Base-by-base conservation (phyloP, 768 basidiomycete species). In the Psilocybe azurescens region DNA sequence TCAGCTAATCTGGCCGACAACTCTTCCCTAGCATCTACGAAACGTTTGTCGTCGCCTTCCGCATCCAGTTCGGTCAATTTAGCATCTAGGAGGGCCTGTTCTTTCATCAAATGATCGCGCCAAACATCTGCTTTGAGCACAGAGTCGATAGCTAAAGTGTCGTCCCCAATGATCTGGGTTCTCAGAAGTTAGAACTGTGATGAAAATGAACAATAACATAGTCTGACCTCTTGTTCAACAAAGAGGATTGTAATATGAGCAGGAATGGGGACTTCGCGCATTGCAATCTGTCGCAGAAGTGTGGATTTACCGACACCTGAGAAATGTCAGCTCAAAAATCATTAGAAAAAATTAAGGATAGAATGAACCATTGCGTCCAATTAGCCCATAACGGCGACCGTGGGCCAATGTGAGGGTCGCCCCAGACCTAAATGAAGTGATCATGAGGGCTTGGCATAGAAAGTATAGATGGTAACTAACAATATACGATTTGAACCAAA, bases 71-170 rank as follows among this genome's bases (percentile, higher is more conserved):
- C 86, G 0, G 85, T 75, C 2, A 99, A 83, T 63, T 86, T 84
- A 0, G 83, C 83, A 69, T 96, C 95, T 49, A 98, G 79, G 20
- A 81, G 76, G 0, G 77, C 77, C 74, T 99, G 96, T 70, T 99
- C 95, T 58, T 88, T 90, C 53, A 97, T 76, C 16, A 98, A 81
- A 65, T 94, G 91, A 70, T 97, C 95, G 72, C 97, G 84, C 95
- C 97, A 99, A 33, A 99, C 97, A 72, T 99, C 97, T n/a, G 97
- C 97, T 74, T 96, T 95, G n/a, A 99, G 83, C 24, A 99, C 97
- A 1, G 96, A 95, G 20, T 95, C 92, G 47, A 99, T 82, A 2
- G 97, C 97, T 1, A 81, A 79, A 0, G 95, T 99, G 66, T 96
- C 95, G 73, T 99, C 97, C 33, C 97, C 97, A 58, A 94, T 73